A percentile compares a stretch with the other conserved stretches of the same genome.
Conservation (phyloP, 768 basidiomycete genomes). For the Mycena kentingensis region DNA sequence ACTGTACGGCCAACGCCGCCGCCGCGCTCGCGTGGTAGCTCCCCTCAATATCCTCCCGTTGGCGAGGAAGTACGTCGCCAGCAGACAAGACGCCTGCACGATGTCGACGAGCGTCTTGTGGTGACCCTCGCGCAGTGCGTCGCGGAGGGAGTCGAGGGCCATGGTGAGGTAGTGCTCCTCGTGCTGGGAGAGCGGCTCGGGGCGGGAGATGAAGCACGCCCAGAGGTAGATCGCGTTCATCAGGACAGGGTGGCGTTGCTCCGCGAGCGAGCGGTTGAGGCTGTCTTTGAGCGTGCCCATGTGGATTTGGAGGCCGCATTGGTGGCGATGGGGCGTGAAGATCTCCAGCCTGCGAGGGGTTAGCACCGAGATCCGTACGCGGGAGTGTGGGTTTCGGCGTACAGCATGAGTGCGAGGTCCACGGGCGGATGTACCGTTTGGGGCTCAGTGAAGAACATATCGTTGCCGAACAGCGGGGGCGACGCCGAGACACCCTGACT, state of each 20-base stretch:
- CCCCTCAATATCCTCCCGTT: slow-evolving; percentile 78
- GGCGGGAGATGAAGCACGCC: slow-evolving; percentile 79
- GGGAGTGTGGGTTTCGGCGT: slow-evolving; percentile 28
- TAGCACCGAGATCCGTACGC: slow-evolving; percentile 18
- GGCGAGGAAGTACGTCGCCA: slow-evolving; percentile 75
- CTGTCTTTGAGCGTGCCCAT: slow-evolving; percentile 67
- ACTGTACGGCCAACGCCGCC: slow-evolving; percentile 71
- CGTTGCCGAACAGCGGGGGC: slow-evolving; percentile 49
- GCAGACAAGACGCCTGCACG: slow-evolving; percentile 73
- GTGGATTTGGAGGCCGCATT: slow-evolving; percentile 72
- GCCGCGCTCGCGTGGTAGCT: slow-evolving; percentile 77
- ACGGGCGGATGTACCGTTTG: slow-evolving; percentile 51
- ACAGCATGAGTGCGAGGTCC: slow-evolving; percentile 72
- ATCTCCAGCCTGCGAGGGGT: slow-evolving; percentile 60
- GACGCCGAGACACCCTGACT: slow-evolving; percentile 52
- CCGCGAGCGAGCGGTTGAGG: slow-evolving; percentile 50
- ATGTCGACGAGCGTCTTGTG: slow-evolving; percentile 66
- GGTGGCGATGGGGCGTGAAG: slow-evolving; percentile 73
- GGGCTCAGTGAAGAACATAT: slow-evolving; percentile 53
- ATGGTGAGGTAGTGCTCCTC: slow-evolving; percentile 71
- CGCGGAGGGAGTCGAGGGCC: slow-evolving; percentile 62
- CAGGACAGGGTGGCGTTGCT: slow-evolving; percentile 74
- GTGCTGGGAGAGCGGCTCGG: slow-evolving; percentile 67
- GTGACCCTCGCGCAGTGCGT: slow-evolving; percentile 59
- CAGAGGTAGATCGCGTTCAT: slow-evolving; percentile 83